Percentiles rank a stretch among this genome's conserved stretches.
Conservation (phyloP, 345 rosid genomes). For the Psidium friedrichsthalianum region DNA sequence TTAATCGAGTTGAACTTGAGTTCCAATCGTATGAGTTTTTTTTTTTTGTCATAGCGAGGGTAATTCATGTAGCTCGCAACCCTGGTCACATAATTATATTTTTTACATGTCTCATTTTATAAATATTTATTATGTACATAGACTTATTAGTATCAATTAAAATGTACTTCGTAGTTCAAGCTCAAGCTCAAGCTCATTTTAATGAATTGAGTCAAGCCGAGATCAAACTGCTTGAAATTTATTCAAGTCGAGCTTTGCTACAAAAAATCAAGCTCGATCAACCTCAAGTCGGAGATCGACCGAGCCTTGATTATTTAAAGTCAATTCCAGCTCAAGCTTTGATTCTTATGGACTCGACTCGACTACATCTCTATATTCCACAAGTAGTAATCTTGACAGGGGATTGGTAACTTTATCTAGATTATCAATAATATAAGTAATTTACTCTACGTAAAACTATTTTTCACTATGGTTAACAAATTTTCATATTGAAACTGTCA, state of each 20-base stretch:
- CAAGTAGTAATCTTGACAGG: neutral
- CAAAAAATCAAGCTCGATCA: neutral
- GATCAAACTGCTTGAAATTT: neutral
- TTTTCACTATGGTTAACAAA: neutral
- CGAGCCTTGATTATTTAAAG: neutral
- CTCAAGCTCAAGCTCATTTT: neutral
- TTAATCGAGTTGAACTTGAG: neutral
- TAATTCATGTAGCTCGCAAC: fast-evolving
- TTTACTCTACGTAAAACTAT: neutral
- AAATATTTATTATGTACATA: neutral
- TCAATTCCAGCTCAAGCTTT: neutral
- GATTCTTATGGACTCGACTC: neutral
- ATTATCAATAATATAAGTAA: neutral
- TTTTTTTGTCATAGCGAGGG: too few relatives aligned
- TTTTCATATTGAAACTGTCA: neutral
- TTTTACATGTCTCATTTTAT: neutral
- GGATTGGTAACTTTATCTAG: neutral
- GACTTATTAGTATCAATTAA: neutral
- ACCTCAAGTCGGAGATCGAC: neutral
- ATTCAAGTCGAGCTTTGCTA: fast-evolving
- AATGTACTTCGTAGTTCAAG: neutral
- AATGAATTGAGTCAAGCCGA: neutral
- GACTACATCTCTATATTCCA: neutral
- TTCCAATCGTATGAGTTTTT: neutral
- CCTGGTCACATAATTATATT: neutral